Evolutionary conservation across 768 basidiomycete genomes (phyloP).

Genomic region (Sutorius australiensis): DNA sequence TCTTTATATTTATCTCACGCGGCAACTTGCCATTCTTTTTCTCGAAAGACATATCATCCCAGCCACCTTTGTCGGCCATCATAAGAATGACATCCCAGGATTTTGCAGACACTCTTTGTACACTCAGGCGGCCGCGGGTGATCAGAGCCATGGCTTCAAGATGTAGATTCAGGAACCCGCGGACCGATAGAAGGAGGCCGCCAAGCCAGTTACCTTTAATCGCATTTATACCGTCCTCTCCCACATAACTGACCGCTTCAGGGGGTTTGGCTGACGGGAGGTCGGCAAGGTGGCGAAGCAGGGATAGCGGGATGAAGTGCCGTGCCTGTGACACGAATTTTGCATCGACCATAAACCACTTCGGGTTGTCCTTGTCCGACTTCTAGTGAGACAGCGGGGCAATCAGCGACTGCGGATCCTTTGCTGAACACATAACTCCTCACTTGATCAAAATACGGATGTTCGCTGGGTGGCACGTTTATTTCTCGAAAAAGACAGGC

Average conservation of each 20-base stretch:
- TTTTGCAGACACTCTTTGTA: constrained; percentile 68
- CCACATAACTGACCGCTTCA: constrained; percentile 62
- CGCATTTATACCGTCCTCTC: constrained; percentile 52
- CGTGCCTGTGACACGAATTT: constrained; percentile 59
- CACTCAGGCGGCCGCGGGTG: constrained; percentile 78
- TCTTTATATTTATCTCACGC: not conserved
- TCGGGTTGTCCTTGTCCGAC: constrained; percentile 69
- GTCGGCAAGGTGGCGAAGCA: constrained; percentile 64
- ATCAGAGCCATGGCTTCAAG: constrained; percentile 72
- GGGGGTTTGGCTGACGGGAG: constrained; percentile 38
- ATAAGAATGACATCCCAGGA: constrained; percentile 61
- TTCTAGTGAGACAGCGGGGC: constrained; percentile 46
- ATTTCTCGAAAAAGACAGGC: constrained; percentile 2
- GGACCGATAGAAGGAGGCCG: not conserved
- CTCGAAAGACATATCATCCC: constrained; percentile 53
- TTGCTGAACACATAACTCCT: constrained; percentile 16
- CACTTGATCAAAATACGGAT: constrained; percentile 81
- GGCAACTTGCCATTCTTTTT: constrained; percentile 28
- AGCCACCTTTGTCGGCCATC: constrained; percentile 74
- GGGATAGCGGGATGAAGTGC: constrained; percentile 74
- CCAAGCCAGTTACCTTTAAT: constrained; percentile 51
- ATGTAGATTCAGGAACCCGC: constrained; percentile 7
- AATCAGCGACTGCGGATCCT: not conserved
- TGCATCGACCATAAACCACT: constrained; percentile 91
- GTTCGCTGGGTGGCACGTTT: constrained; percentile 37